Base-by-base conservation (phyloP, 306 rosid genomes). In the Abrus precatorius region DNA sequence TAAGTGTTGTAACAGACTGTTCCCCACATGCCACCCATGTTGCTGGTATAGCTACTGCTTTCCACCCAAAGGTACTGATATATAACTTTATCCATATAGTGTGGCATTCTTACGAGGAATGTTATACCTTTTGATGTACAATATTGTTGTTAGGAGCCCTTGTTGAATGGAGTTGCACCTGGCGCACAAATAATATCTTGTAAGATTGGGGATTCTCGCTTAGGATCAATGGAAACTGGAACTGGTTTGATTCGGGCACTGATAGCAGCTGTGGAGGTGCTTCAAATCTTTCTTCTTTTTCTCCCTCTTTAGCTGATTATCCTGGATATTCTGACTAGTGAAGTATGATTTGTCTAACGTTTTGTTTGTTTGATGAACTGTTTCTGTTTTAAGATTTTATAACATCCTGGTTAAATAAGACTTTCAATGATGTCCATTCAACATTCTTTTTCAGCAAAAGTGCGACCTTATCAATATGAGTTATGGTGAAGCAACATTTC, bases 111-210 rank as follows among this genome's bases (percentile, higher is more conserved):
- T 47, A 48, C 5, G 74, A 30, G 49, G 67, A 76, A 12, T 7
- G 3, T 34, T 55, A 78, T 74, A 52, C 82, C 62, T 63, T 44
- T 74, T 85, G 82, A 88, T 82, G 41, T 64, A 76, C 75, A 48
- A 49, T 60, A 69, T 81, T 74, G 80, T 50, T 83, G 41, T 82
- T 72, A 95, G 99, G 99, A 93, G 83, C 96, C 97, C 43, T 84
- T 91, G 89, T 85, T 95, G 90, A 95, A 95, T 89, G 99, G 99
- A 77, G 95, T 93, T 82, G 99, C 99, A 83, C 99, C 99, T 64
- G 99, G 99, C 7, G 99, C 99, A 30, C 99, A 95, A 75, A 41
- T 95, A 76, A 88, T 95, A 83, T 95, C 99, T 79, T 95, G 99
- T 87, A 95, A 95, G 87, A 95, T 95, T 88, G 99, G 99, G 77